phyloP scores from a whole-genome alignment of 2,329 filamentous ascomycete species.

The Ascosphaera aggregata region DNA sequence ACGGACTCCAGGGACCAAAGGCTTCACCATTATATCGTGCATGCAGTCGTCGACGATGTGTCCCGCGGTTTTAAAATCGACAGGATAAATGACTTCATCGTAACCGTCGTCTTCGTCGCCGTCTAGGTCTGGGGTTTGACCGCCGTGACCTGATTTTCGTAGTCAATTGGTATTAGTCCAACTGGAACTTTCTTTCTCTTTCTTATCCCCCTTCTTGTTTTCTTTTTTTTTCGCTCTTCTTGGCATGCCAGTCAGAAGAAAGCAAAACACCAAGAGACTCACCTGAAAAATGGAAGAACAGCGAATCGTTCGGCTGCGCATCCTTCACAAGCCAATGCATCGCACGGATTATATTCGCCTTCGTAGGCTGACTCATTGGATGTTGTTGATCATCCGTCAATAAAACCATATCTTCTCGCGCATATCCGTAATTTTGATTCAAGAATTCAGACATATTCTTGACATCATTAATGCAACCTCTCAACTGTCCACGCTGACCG shows the following conservation, averaged over 20 bases:
- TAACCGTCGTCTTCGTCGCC: conserved; percentile 58
- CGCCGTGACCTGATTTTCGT: conserved; percentile 37
- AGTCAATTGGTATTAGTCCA: conserved; percentile 5
- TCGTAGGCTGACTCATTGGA: conserved; percentile 89
- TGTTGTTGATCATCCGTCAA: conserved; percentile 94
- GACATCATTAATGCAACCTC: conserved; percentile 93
- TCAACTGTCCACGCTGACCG: conserved; percentile 66
- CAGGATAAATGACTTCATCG: conserved; percentile 59
- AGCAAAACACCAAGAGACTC: too few species aligned
- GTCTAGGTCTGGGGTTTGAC: conserved; percentile 48
- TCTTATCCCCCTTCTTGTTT: too few species aligned
- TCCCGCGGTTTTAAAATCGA: conserved; percentile 45
- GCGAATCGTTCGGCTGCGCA: conserved; percentile 70
- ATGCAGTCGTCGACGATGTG: conserved; percentile 62
- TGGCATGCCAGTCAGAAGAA: too few species aligned
- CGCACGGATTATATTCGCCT: conserved; percentile 78
- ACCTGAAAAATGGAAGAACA: conserved; percentile 97
- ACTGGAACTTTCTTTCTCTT: too few species aligned
- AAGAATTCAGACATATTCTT: conserved; percentile 91
- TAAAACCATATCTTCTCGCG: conserved; percentile 89
- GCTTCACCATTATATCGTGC: conserved; percentile 51
- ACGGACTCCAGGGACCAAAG: conserved; percentile 61
- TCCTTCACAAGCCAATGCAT: conserved; percentile 99
- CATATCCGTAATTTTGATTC: conserved; percentile 74
- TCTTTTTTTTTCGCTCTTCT: too few species aligned